Conservation (phyloP, 352 stramenopile genomes). For the Blastocystis sp. region DNA sequence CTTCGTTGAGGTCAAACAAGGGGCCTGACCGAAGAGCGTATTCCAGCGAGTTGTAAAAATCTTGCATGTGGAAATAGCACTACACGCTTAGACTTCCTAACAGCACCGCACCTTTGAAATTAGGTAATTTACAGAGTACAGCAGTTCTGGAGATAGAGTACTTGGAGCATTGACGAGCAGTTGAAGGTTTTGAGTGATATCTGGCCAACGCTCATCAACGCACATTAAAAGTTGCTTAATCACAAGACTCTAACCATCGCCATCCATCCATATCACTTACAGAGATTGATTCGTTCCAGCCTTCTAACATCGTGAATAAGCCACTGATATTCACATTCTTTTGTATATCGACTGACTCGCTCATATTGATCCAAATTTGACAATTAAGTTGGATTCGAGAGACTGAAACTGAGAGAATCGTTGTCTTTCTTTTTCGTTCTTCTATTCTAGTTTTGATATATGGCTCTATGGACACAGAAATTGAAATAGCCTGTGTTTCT, state of each 20-base stretch:
- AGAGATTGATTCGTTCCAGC: constrained; percentile 5
- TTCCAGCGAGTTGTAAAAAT: not conserved
- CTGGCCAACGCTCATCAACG: not conserved
- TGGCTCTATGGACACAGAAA: too few relatives aligned
- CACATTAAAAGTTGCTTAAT: not conserved
- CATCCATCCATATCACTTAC: not conserved
- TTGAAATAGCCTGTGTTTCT: too few relatives aligned
- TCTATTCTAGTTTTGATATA: too few relatives aligned
- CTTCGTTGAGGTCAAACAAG: constrained; percentile 14
- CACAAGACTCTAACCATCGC: not conserved
- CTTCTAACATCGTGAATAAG: constrained; percentile 41
- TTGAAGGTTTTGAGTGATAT: not conserved
- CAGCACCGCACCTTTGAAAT: not conserved
- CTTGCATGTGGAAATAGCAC: constrained; percentile 46
- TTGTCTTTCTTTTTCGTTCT: too few relatives aligned
- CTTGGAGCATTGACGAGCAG: not conserved
- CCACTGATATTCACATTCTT: not conserved
- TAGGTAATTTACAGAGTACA: not conserved
- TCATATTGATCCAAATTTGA: not conserved
- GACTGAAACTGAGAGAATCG: not conserved
- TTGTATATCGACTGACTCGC: not conserved
- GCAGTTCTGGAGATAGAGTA: not conserved
- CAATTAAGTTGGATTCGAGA: not conserved
- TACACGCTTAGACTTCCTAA: not conserved
- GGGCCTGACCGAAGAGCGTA: not conserved